phyloP scores from a whole-genome alignment of 805 yeast genomes.

The Kurtzmaniella fragi region DNA sequence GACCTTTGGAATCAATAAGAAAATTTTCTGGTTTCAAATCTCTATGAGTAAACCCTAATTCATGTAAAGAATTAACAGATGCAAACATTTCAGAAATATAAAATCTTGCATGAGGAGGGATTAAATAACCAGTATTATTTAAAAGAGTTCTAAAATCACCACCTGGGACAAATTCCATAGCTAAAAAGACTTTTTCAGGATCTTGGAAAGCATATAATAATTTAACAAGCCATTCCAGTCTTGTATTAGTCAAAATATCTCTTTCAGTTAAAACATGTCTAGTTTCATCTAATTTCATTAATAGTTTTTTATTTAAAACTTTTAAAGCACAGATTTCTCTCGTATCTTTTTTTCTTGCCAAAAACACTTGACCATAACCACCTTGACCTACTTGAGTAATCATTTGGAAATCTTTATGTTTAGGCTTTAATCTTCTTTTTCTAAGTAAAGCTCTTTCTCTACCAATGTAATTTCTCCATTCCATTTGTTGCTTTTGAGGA shows the following conservation, averaged over 20 bases:
- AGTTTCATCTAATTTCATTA: conserved; percentile 89
- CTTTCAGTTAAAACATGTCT: conserved; percentile 94
- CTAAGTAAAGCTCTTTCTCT: conserved; percentile 82
- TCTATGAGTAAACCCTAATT: conserved; percentile 93
- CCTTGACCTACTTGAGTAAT: conserved; percentile 99
- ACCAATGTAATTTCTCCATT: conserved; percentile 75
- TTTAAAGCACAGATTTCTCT: conserved; percentile 93
- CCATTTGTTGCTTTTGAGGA: conserved; percentile 33
- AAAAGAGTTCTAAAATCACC: conserved; percentile 95
- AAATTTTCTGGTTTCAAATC: conserved; percentile 96
- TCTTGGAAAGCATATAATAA: conserved; percentile 94
- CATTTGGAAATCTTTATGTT: conserved; percentile 92
- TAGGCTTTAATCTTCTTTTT: conserved; percentile 85
- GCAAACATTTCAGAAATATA: conserved; percentile 95
- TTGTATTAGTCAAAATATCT: conserved; percentile 92
- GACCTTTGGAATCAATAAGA: conserved; percentile 84
- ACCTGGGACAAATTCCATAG: conserved; percentile 99
- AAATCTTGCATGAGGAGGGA: conserved; percentile 93
- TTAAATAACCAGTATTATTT: conserved; percentile 87
- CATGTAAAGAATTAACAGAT: conserved; percentile 89
- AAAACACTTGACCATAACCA: conserved; percentile 97
- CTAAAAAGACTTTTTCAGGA: conserved; percentile 79
- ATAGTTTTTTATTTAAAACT: conserved; percentile 78
- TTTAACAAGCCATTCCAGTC: conserved; percentile 95
- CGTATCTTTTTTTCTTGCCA: conserved; percentile 91